Evolutionary conservation across 2,329 filamentous ascomycete genomes (phyloP), one percentile per base, ranked within the genome.

Genomic region (Plenodomus lindquistii): DNA sequence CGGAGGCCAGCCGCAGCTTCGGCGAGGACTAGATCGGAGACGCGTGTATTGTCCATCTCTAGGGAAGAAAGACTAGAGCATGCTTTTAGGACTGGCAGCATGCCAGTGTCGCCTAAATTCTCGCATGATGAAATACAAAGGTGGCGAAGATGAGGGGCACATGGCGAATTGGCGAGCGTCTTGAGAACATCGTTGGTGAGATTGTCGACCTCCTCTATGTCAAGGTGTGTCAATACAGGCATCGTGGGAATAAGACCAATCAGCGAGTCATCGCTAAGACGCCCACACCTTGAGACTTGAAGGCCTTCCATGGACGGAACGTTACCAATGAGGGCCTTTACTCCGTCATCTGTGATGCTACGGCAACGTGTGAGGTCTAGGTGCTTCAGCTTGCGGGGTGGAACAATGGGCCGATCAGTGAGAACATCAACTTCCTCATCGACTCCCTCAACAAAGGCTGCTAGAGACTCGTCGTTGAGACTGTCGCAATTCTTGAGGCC

Each of bases 101-200:
- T 88, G 46, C 93, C 93, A 0, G 79, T 76, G 66, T 97, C 94
- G 19, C 91, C 86, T 2, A 99, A 73, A 46, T 83, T 85, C 69
- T 96, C 93, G 69, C 94, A 99, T 70, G 91, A 96, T 63, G 90
- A 93, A 59, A 97, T 81, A 44, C 90, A 92, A 5, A 97, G 80
- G 66, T 97, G 91, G 57, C 88, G 81, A 6, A 99, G 78, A 18
- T 75, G 78, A 1, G 80, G 72, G 0, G 87, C 87, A 66, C 90
- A 96, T 0, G 90, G 87, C 0, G 90, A 83, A 60, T 84, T 87
- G 40, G 91, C 85, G 7, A 99, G 78, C 52, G 88, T 84, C 46
- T 91, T 81, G 2, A 97, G 76, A 1, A 91, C 76, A 3, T 77
- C 75, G 66, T 97, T 95, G 16, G 88, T 92, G 13, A 97, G 75